These are phyloP conservation scores for Triticum turgidum DNA, from an alignment of 176 grass and related monocot species.

Conservation along the genomic window DNA sequence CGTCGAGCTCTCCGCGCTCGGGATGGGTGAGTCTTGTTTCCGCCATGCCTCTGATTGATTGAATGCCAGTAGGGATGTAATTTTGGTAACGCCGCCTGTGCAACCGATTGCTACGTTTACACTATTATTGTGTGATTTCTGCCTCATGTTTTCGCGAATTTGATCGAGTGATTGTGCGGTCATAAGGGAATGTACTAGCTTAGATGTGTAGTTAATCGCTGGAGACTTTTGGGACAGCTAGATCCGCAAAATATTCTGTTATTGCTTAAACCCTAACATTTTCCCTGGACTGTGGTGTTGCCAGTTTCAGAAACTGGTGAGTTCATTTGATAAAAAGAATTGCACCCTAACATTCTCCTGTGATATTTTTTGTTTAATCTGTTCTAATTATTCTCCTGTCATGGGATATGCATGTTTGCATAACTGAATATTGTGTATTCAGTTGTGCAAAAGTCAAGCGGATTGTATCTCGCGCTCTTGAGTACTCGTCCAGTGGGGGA, in stretches of 20 bases:
- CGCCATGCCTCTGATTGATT: not conserved
- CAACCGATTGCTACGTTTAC: not conserved
- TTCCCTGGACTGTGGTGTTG: too few relatives aligned
- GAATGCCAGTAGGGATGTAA: too few relatives aligned
- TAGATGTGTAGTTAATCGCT: not conserved
- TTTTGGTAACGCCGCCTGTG: not conserved
- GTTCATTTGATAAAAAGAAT: not conserved
- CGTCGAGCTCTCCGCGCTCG: conserved; percentile 90
- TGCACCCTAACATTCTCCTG: too few relatives aligned
- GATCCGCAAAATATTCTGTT: not conserved
- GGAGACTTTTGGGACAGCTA: not conserved
- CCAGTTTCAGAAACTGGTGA: not conserved
- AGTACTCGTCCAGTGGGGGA: too few relatives aligned
- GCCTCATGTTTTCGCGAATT: not conserved
- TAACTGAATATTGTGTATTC: not conserved
- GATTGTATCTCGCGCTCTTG: not conserved
- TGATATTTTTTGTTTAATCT: not conserved
- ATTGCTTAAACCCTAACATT: not conserved
- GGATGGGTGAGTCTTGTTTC: conserved; percentile 62
- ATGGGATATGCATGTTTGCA: not conserved
- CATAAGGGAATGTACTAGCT: not conserved
- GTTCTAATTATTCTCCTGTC: not conserved
- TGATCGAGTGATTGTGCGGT: not conserved
- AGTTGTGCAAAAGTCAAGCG: not conserved
- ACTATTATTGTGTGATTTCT: not conserved